Percentiles rank a stretch among this genome's conserved stretches.
These are phyloP conservation scores for Aquilaria sinensis DNA, from an alignment of 345 rosid genomes.

Conservation along the genomic window DNA sequence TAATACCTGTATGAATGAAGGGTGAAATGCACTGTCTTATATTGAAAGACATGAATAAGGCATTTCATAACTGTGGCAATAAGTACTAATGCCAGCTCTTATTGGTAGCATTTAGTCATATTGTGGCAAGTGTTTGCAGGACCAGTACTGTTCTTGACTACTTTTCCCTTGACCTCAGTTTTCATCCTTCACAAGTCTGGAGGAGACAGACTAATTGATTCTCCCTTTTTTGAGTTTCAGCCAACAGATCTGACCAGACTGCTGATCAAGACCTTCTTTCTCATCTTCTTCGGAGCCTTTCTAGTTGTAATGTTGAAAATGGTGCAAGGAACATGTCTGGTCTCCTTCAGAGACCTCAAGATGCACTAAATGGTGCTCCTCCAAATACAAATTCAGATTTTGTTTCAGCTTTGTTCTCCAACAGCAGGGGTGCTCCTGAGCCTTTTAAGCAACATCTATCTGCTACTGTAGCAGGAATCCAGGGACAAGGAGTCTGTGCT, in stretches of 20 bases:
- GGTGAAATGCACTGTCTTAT: no score
- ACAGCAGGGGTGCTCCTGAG: slow-evolving; percentile 40
- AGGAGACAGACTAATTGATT: slow-evolving; percentile 1
- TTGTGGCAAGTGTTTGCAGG: no score
- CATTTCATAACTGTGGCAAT: no score
- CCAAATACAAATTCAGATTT: slow-evolving; percentile 41
- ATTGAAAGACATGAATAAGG: no score
- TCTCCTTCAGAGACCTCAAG: slow-evolving; percentile 59
- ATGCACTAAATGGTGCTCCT: slow-evolving; percentile 36
- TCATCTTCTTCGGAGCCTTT: slow-evolving; percentile 80
- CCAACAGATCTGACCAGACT: slow-evolving; percentile 53
- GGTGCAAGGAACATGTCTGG: slow-evolving; percentile 56
- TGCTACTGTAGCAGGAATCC: slow-evolving; percentile 30
- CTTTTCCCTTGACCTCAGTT: no score
- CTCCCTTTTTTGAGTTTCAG: slow-evolving; percentile 39
- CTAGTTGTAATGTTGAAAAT: slow-evolving; percentile 44
- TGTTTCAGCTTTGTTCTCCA: slow-evolving; percentile 38
- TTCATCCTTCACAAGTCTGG: no score
- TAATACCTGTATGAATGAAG: no score
- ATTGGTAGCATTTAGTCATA: no score
- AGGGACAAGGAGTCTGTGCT: slow-evolving; percentile 31
- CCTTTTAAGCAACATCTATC: slow-evolving; percentile 34
- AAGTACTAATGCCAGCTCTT: no score
- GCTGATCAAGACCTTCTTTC: slow-evolving; percentile 77
- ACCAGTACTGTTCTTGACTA: no score